phyloP scores from a whole-genome alignment of 2,329 filamentous ascomycete genomes.

The Aureobasidium sp. region DNA sequence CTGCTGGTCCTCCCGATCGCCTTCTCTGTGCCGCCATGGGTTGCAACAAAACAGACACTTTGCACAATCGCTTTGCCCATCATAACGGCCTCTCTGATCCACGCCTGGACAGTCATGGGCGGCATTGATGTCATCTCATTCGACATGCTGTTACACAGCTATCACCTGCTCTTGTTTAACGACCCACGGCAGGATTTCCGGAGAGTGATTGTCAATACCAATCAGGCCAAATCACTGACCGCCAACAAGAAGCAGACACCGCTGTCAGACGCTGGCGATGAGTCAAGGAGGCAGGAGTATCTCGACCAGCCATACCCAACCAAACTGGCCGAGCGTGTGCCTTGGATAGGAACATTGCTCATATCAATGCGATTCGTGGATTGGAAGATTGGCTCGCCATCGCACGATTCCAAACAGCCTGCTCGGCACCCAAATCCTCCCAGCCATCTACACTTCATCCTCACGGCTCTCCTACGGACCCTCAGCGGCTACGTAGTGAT shows the following conservation, averaged over 20 bases:
- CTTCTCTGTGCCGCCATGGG: conserved; percentile 24
- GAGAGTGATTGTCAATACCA: background rate
- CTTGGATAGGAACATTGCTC: conserved; percentile 25
- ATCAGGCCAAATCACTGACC: background rate
- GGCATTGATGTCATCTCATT: conserved; percentile 27
- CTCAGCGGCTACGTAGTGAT: conserved; percentile 23
- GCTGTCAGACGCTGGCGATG: background rate
- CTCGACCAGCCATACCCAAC: conserved; percentile 22
- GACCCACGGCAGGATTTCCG: conserved; percentile 25
- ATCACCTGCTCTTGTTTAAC: conserved; percentile 24
- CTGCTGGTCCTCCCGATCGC: conserved; percentile 23
- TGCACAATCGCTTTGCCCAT: conserved; percentile 23
- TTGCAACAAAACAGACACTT: conserved; percentile 6
- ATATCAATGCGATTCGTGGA: conserved; percentile 23
- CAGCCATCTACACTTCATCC: conserved; percentile 19
- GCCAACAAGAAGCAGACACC: background rate
- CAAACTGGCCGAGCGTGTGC: conserved; percentile 20
- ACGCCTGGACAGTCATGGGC: conserved; percentile 26
- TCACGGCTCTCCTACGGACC: conserved; percentile 19
- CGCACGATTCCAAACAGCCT: conserved; percentile 25
- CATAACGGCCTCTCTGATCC: conserved; percentile 21
- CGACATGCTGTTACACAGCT: conserved; percentile 24
- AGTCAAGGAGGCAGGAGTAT: background rate
- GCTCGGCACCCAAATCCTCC: conserved; percentile 15
- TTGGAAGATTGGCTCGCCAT: conserved; percentile 24